Conservation (phyloP, 1,284 basidiomycete species). For the Leccinum fallax region DNA sequence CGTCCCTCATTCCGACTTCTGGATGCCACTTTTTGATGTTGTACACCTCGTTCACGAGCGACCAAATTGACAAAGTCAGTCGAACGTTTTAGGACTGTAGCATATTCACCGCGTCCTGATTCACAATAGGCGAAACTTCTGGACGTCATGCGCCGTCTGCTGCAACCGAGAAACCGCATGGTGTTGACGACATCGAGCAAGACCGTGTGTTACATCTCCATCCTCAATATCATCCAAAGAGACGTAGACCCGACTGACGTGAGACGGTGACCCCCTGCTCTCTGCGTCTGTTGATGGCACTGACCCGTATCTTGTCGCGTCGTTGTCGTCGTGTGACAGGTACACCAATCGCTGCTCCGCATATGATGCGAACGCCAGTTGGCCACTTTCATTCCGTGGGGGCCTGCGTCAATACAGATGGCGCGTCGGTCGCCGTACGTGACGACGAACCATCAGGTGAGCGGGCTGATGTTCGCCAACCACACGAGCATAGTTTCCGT, state of each 20-base stretch:
- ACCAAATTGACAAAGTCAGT: slow-evolving; percentile 88
- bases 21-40: slow-evolving; percentile 99
- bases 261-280: slow-evolving; percentile 24
- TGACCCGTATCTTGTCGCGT: slow-evolving; percentile 7
- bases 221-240: slow-evolving; percentile 98
- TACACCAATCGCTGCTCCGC: slow-evolving; percentile 95
- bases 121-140: slow-evolving; percentile 79
- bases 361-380: slow-evolving; percentile 96
- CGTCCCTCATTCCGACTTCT: slow-evolving; percentile 97
- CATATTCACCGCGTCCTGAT: not conserved
- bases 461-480: slow-evolving; percentile 98
- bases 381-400: slow-evolving; percentile 99
- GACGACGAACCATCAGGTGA: slow-evolving; percentile 88
- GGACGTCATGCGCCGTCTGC: slow-evolving; percentile 96
- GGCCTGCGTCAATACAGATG: slow-evolving; percentile 97
- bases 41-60: slow-evolving; percentile 97
- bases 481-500: slow-evolving; percentile 97
- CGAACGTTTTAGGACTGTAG: not conserved
- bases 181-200: slow-evolving; percentile 94
- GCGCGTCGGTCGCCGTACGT: slow-evolving; percentile 92
- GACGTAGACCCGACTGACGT: slow-evolving; percentile 99
- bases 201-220: slow-evolving; percentile 95
- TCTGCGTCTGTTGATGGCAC: not conserved
- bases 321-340: slow-evolving; percentile 46
- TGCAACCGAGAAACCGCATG: slow-evolving; percentile 99